phyloP scores from a whole-genome alignment of 768 basidiomycete species.

The Boletus huronensis region DNA sequence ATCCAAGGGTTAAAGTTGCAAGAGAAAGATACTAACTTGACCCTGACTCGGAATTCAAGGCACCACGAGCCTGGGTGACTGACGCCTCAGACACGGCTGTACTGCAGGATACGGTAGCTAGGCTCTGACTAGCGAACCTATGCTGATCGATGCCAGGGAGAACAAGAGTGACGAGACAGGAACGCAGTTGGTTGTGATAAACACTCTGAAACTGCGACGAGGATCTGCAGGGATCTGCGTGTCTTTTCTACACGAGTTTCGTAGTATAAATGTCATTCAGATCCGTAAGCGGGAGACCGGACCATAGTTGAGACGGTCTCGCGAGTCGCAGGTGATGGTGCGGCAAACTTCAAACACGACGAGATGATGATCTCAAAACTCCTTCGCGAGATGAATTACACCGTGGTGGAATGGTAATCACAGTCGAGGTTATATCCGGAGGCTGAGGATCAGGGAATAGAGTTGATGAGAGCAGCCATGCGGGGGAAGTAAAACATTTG shows the following conservation, averaged over 20 bases:
- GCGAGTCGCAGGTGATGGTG: constrained; percentile 14
- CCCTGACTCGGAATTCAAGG: constrained; percentile 5
- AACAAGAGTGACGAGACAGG: constrained; percentile 14
- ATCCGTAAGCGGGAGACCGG: constrained; percentile 13
- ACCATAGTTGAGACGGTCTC: constrained; percentile 17
- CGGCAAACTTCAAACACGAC: neutral
- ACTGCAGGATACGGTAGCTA: constrained; percentile 1
- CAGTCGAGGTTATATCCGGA: constrained; percentile 11
- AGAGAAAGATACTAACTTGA: constrained; percentile 2
- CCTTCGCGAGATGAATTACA: constrained; percentile 23
- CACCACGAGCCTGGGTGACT: no score
- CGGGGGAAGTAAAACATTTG: neutral
- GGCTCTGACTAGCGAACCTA: neutral
- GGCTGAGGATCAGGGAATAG: neutral
- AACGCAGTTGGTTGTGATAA: constrained; percentile 17
- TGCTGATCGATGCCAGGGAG: neutral
- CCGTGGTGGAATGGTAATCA: neutral
- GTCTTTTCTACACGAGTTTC: constrained; percentile 7
- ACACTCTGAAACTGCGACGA: constrained; percentile 18
- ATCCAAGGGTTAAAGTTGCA: constrained; percentile 5
- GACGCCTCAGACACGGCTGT: neutral
- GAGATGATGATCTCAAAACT: neutral
- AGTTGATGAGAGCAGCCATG: neutral
- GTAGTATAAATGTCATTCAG: constrained; percentile 13
- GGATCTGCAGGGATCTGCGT: constrained; percentile 24